Evolutionary conservation across 352 stramenopile species (phyloP), one percentile per base, ranked within the genome.

Genomic region (Phytopythium litorale): DNA sequence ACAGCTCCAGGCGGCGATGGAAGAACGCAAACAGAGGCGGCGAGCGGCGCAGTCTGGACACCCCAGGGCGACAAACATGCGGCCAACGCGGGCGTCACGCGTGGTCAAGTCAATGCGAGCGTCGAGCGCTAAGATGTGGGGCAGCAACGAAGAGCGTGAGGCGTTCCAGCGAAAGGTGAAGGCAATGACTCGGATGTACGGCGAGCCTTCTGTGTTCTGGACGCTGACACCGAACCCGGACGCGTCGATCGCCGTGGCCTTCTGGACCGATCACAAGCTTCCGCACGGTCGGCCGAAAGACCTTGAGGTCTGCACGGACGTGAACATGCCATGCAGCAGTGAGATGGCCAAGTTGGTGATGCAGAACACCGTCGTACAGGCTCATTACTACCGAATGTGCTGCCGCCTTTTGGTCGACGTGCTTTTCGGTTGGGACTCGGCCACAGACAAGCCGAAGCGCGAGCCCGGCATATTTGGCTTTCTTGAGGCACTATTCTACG

Each of bases 201-300:
- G 58, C 0, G 57, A 66, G 21, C 68, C 64, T 4, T 75, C 68
- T 0, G 25, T 75, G 0, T 75, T 75, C 25, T 75, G 67, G 68
- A 75, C 68, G n/a, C n/a, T 71, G n/a, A 71, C 68, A 2, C 68
- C 68, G 12, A 71, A 75, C n/a, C 64, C 68, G 7, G 68, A 75
- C 38, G 56, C 40, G 15, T 71, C 60, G 2, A 46, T 75, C 1
- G 51, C 62, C 4, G 62, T 60, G 37, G 64, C 64, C 1, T 75
- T 69, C 37, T 75, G 68, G 68, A 66, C 57, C 7, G 61, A 58
- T 2, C 49, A 25, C 0, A 23, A 62, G 3, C 48, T 75, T 5
- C 58, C 64, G 12, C 40, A 32, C 21, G 64, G 48, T 5, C 53
- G 61, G 1, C 68, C 68, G 0, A 32, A 49, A 16, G 38, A 64